A percentile compares a stretch with the other conserved stretches of the same genome.
These are phyloP conservation scores for Biscogniauxia marginata DNA, from an alignment of 2,329 filamentous ascomycete species.

Conservation along the genomic window DNA sequence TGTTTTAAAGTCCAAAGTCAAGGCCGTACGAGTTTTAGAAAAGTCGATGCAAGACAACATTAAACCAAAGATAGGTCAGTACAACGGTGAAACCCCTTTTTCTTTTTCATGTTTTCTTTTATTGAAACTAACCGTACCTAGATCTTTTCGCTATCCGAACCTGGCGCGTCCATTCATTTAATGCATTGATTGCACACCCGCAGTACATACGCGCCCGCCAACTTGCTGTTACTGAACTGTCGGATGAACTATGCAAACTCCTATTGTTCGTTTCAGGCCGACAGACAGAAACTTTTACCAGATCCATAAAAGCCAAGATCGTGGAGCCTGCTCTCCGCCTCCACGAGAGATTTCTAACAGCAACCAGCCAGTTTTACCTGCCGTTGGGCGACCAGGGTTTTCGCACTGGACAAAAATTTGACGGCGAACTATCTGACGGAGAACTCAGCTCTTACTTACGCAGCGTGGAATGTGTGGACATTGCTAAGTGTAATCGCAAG, in stretches of 20 bases:
- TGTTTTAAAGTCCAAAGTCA: neutral
- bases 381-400: constrained; percentile 23
- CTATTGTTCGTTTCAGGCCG: neutral
- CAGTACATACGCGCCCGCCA: constrained; percentile 21
- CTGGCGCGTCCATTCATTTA: constrained; percentile 27
- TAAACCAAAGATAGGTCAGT: neutral
- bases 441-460: neutral
- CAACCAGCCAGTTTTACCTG: constrained; percentile 39
- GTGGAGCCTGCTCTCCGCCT: constrained; percentile 37
- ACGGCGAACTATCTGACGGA: neutral
- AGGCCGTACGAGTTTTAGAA: constrained; percentile 1
- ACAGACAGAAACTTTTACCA: neutral
- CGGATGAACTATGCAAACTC: neutral
- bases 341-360: constrained; percentile 39
- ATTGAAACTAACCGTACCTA: neutral
- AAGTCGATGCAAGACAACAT: neutral
- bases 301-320: constrained; percentile 16
- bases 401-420: neutral
- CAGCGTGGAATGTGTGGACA: neutral
- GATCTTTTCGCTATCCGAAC: constrained; percentile 6
- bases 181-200: constrained; percentile 30
- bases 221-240: constrained; percentile 22
- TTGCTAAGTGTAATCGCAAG: constrained; percentile 30
- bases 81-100: neutral
- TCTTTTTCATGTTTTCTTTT: neutral